phyloP scores from a whole-genome alignment of 345 rosid species.

The Hirschfeldia incana region DNA sequence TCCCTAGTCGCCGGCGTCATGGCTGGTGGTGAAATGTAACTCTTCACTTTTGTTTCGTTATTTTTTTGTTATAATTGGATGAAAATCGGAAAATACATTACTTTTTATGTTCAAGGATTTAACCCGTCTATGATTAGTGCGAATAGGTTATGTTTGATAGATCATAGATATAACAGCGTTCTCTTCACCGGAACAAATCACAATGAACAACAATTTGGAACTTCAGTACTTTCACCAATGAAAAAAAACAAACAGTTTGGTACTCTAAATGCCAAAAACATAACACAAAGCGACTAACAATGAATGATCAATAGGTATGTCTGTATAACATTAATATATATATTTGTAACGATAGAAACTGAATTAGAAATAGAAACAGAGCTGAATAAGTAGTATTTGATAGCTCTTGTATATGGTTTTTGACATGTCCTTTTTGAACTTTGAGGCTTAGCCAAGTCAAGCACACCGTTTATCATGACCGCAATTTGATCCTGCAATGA shows the following conservation, averaged over 20 bases:
- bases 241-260: not conserved
- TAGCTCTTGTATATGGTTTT: not conserved
- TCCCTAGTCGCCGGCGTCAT: not conserved
- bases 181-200: not conserved
- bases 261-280: not conserved
- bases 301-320: not conserved
- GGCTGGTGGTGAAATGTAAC: no score
- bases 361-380: not conserved
- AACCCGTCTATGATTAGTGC: not conserved
- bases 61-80: no score
- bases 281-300: not conserved
- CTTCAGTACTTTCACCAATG: not conserved
- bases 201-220: not conserved
- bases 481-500: slow-evolving; percentile 37
- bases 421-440: not conserved
- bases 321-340: no score
- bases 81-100: no score
- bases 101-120: no score
- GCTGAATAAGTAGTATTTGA: not conserved
- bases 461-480: slow-evolving; percentile 23
- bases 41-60: no score
- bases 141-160: not conserved
- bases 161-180: not conserved
- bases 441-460: not conserved
- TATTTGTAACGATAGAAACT: not conserved